These are phyloP conservation scores for Ganoderma leucocontextum DNA, from an alignment of 1,284 basidiomycete genomes.

Conservation along the genomic window DNA sequence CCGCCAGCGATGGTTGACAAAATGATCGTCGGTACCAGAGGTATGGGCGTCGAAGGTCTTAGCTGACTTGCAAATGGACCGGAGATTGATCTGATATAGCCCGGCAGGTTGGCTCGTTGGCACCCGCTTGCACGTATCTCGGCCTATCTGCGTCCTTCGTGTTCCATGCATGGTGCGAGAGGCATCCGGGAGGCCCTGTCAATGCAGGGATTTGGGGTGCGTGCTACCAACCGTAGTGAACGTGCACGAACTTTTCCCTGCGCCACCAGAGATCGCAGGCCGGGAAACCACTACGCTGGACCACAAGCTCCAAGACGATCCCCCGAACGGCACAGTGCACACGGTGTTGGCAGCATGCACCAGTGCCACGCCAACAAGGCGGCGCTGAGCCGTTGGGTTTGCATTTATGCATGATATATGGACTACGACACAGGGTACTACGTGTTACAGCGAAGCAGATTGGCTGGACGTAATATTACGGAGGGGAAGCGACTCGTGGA, in stretches of 20 bases:
- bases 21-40: not conserved
- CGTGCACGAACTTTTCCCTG: not conserved
- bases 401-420: not conserved
- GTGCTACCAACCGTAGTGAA: constrained; percentile 7
- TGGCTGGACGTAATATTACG: constrained; percentile 17
- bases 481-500: constrained; percentile 12
- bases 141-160: constrained; percentile 1
- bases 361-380: not conserved
- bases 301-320: not conserved
- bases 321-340: not conserved
- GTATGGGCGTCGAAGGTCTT: not conserved
- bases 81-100: constrained; percentile 3
- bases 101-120: constrained; percentile 1
- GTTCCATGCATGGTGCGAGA: not conserved
- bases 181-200: constrained; percentile 1
- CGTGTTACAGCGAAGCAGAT: constrained; percentile 10
- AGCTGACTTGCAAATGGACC: constrained; percentile 2
- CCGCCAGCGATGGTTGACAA: not conserved
- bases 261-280: constrained; percentile 8
- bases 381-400: not conserved
- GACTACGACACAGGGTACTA: constrained; percentile 5
- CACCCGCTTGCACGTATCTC: not conserved
- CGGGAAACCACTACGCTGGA: not conserved
- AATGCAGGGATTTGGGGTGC: not conserved
- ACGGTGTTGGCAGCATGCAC: not conserved